Base-by-base conservation (phyloP, 352 stramenopile genomes). In the Vaucheria bursata region DNA sequence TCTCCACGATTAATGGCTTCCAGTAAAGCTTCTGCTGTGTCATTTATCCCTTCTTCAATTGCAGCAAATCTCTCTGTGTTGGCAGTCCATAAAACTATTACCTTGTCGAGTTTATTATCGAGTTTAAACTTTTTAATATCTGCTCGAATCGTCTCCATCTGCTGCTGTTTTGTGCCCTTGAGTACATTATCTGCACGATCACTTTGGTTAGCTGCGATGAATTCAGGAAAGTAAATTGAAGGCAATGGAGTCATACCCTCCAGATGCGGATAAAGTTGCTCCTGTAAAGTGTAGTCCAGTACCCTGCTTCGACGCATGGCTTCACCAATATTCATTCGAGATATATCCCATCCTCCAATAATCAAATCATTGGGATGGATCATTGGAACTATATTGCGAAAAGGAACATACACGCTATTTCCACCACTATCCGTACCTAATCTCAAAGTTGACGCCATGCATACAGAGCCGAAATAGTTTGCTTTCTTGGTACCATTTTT, bases 291-390 rank as follows among this genome's bases (percentile, higher is more conserved):
- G 81, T 94, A 92, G 85, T 98, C 95, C 12, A 99, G 87, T 65
- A 99, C 96, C 75, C 91, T 84, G 18, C 94, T 89, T 74, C 95
- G 91, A 82, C 95, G 90, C 94, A 99, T 98, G 75, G 95, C 93
- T 49, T 98, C 94, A 0, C 90, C 96, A 52, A 99, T 83, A 87
- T 98, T 98, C 77, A 91, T 88, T 59, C 86, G 87, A 77, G 92
- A 98, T 81, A 99, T 99, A 84, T 99, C 96, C 96, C 96, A 99
- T 70, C 96, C 96, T 38, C 95, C 94, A 81, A 98, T 95, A 37
- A 99, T 94, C 73, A 99, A 86, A 73, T 99, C 93, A 85, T 97
- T 97, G 39, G 96, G 96, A 82, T 97, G 82, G n/a, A 97, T 89
- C 88, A 99, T 97, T 37, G 96, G 96, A 32, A 99, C 85, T 72